A percentile compares a stretch with the other conserved stretches of the same genome.
These are phyloP conservation scores for Hypoxylon sp. DNA, from an alignment of 2,329 filamentous ascomycete species.

Conservation along the genomic window DNA sequence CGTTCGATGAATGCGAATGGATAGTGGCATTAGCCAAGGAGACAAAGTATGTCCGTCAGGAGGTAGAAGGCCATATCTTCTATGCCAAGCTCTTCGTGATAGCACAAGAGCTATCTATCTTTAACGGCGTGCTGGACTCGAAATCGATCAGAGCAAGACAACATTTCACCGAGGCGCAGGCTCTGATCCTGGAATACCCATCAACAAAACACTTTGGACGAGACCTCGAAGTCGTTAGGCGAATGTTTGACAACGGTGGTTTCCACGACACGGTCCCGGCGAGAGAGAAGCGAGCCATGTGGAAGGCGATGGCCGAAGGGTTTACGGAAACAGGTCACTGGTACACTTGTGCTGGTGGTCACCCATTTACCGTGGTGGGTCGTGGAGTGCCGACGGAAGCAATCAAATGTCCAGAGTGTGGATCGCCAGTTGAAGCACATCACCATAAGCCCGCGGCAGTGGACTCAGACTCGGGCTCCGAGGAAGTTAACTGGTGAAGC, in stretches of 20 bases:
- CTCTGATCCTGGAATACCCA: constrained; percentile 31
- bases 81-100: constrained; percentile 59
- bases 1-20: constrained; percentile 55
- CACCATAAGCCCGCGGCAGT: constrained; percentile 64
- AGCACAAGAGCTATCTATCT: constrained; percentile 36
- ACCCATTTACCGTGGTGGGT: constrained; percentile 74
- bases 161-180: constrained; percentile 17
- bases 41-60: constrained; percentile 57
- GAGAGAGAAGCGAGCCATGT: constrained; percentile 65
- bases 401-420: constrained; percentile 74
- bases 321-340: constrained; percentile 69
- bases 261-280: constrained; percentile 64
- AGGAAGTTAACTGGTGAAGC: neutral
- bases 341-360: constrained; percentile 71
- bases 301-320: constrained; percentile 64
- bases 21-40: constrained; percentile 58
- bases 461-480: constrained; percentile 53
- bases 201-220: constrained; percentile 55
- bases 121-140: too few species aligned
- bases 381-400: constrained; percentile 74
- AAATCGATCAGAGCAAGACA: neutral
- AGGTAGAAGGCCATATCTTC: constrained; percentile 65
- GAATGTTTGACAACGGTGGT: constrained; percentile 60
- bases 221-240: constrained; percentile 62
- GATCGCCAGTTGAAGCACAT: constrained; percentile 64